A percentile compares a stretch with the other conserved stretches of the same genome.
Evolutionary conservation across 1,139 yeast genomes (phyloP).

Genomic region (Zygosaccharomyces sapae): DNA sequence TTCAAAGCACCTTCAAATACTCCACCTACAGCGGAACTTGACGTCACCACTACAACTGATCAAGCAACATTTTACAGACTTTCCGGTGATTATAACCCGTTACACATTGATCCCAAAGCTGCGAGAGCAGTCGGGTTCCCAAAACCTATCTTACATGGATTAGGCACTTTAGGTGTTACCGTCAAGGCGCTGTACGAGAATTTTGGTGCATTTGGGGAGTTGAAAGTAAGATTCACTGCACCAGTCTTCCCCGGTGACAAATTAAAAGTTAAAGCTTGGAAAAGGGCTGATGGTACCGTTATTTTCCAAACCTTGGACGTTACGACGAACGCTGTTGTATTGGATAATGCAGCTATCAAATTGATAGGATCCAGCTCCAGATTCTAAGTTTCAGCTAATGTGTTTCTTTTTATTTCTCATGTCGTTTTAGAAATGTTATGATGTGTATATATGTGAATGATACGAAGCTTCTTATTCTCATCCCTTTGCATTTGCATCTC

Average conservation of each 20-base stretch:
- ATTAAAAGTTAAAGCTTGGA: slow-evolving; percentile 81
- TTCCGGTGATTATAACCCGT: slow-evolving; percentile 91
- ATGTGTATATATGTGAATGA: not conserved
- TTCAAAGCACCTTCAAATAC: slow-evolving; percentile 60
- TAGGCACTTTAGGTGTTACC: slow-evolving; percentile 81
- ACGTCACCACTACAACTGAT: slow-evolving; percentile 60
- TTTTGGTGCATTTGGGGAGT: slow-evolving; percentile 77
- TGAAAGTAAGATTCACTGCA: slow-evolving; percentile 88
- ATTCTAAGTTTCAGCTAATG: slow-evolving; percentile 19
- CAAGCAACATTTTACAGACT: slow-evolving; percentile 89
- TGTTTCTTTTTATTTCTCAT: not conserved
- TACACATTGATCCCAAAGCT: slow-evolving; percentile 88
- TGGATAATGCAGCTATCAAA: slow-evolving; percentile 84
- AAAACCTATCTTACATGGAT: slow-evolving; percentile 87
- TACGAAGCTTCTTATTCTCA: not conserved
- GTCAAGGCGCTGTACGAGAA: slow-evolving; percentile 74
- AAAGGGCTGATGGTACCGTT: slow-evolving; percentile 57
- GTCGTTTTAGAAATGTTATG: not conserved
- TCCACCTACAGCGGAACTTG: slow-evolving; percentile 62
- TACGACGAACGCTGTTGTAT: slow-evolving; percentile 74
- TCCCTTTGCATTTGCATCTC: not conserved
- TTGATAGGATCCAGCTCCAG: slow-evolving; percentile 38
- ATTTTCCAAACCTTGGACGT: slow-evolving; percentile 80
- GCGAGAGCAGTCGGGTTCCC: slow-evolving; percentile 88
- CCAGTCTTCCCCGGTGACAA: slow-evolving; percentile 98